Percentiles rank a stretch among this genome's conserved stretches.
Evolutionary conservation across 1,139 yeast genomes (phyloP).

Genomic region (Taphrina confusa): DNA sequence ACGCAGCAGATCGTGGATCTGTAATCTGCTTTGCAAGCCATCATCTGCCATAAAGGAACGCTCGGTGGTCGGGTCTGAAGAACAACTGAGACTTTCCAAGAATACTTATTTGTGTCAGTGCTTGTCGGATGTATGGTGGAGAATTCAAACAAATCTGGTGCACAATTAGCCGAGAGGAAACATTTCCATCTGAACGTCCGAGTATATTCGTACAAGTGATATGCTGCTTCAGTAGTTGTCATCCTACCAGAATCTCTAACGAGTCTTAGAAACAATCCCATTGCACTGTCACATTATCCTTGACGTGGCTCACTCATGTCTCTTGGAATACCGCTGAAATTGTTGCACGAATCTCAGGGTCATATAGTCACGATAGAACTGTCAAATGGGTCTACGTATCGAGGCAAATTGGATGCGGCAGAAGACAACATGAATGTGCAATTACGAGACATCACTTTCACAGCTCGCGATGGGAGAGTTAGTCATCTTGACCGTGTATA

Average conservation of each 20-base stretch:
- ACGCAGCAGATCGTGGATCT: slow-evolving; percentile 2
- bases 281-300: too few species aligned
- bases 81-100: too few species aligned
- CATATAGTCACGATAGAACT: slow-evolving; percentile 83
- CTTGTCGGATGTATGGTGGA: too few species aligned
- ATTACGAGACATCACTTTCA: slow-evolving; percentile 75
- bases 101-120: too few species aligned
- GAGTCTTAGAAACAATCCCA: too few species aligned
- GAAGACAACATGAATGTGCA: slow-evolving; percentile 95
- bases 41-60: slow-evolving; percentile 8
- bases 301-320: too few species aligned
- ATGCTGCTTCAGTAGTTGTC: too few species aligned
- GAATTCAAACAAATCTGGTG: too few species aligned
- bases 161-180: background rate
- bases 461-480: slow-evolving; percentile 73
- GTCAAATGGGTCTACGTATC: slow-evolving; percentile 57
- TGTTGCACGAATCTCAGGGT: slow-evolving; percentile 78
- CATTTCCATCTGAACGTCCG: background rate
- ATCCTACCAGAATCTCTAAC: too few species aligned
- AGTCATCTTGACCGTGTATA: slow-evolving; percentile 82
- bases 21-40: background rate
- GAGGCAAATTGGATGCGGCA: slow-evolving; percentile 42
- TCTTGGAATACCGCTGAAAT: slow-evolving; percentile 79
- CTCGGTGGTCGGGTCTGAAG: too few species aligned
- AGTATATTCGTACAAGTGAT: too few species aligned